Percentiles rank a stretch among this genome's conserved stretches.
Evolutionary conservation across 176 grass and related monocot genomes (phyloP).

Genomic region (Tillandsia fasciculata): DNA sequence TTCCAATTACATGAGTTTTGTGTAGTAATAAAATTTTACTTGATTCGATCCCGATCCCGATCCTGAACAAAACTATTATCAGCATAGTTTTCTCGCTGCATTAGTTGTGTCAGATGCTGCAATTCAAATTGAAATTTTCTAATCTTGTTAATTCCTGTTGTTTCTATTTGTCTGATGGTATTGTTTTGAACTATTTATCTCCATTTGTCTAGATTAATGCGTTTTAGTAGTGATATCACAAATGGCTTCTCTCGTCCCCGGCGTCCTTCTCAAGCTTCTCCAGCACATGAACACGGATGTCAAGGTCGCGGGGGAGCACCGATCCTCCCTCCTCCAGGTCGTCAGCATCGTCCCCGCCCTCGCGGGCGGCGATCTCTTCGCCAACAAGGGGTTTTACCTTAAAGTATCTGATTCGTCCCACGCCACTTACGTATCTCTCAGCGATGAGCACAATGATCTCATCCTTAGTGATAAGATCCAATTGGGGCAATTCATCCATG

Average conservation of each 20-base stretch:
- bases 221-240: conserved; percentile 17
- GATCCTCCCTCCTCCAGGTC: conserved; percentile 76
- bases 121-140: not conserved
- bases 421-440: conserved; percentile 74
- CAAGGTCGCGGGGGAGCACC: conserved; percentile 54
- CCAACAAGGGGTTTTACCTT: conserved; percentile 85
- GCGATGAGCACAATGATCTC: conserved; percentile 74
- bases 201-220: conserved; percentile 38
- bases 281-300: conserved; percentile 73
- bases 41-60: too few species aligned
- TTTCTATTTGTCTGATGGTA: not conserved
- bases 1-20: too few species aligned
- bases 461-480: conserved; percentile 92
- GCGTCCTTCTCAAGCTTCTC: conserved; percentile 78
- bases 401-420: conserved; percentile 94
- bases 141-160: not conserved
- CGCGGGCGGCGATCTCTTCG: conserved; percentile 71
- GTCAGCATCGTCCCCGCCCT: conserved; percentile 87
- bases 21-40: too few species aligned
- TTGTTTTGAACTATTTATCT: not conserved
- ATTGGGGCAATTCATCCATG: conserved; percentile 81
- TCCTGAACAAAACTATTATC: not conserved
- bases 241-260: conserved; percentile 80
- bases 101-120: not conserved
- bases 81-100: not conserved